Evolutionary conservation across 2,329 filamentous ascomycete genomes (phyloP), one percentile per base, ranked within the genome.

Genomic region (Tolypocladium tropicale): DNA sequence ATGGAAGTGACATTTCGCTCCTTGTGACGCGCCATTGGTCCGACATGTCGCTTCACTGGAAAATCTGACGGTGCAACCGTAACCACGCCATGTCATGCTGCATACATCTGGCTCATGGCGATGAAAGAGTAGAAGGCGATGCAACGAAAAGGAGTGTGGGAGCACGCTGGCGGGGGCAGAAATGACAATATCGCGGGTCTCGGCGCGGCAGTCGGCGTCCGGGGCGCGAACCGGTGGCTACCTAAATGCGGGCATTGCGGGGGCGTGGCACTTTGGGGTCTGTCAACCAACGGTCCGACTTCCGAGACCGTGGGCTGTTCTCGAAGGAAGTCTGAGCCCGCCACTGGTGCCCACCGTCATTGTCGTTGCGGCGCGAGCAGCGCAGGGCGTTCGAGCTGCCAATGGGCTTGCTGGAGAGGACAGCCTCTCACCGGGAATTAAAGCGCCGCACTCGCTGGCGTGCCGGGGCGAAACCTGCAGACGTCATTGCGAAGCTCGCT

Each of bases 181-280:
- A n/a, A 12, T 21, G 33, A 37, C 46, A 53, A n/a, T 55, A 55
- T 55, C 25, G 49, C 54, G 54, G 54, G 16, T 52, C 34, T 55
- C 54, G 54, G 54, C 23, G 34, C 54, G 54, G 54, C 6, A 12
- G 30, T 55, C 49, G 54, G 54, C 10, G 7, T 23, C 12, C 23
- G 25, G 14, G 51, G 36, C 23, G 41, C 33, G 23, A 16, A 50
- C 37, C n/a, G 10, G 14, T 36, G 37, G 34, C 49, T n/a, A n/a
- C n/a, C n/a, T 36, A 30, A 55, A 52, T 28, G 23, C 30, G 48
- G n/a, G 18, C n/a, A 18, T n/a, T 36, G 32, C 28, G 54, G 36
- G n/a, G 49, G 32, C 48, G n/a, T 4, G 11, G 30, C 33, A 9
- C n/a, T 32, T 30, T 28, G 34, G 54, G 32, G 18, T 33, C 23